These are phyloP conservation scores for Aspergillus nomiae DNA, from an alignment of 2,329 filamentous ascomycete genomes.

Conservation along the genomic window DNA sequence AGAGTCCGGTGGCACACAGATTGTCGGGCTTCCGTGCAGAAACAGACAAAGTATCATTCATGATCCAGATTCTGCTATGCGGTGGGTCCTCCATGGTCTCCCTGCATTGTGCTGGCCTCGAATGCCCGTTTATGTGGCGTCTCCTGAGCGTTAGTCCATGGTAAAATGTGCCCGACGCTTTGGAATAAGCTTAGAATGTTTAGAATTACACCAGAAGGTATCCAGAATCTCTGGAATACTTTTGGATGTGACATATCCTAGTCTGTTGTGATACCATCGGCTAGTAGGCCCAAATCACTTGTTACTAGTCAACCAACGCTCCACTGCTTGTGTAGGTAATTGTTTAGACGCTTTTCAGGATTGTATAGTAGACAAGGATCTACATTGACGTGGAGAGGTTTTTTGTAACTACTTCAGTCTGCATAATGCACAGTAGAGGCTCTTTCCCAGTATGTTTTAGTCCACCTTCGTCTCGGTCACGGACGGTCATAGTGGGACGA, in stretches of 20 bases:
- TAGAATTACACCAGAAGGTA: not conserved
- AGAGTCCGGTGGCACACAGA: not conserved
- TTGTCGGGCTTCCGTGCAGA: not conserved
- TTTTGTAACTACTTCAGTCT: too few species aligned
- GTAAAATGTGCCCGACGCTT: not conserved
- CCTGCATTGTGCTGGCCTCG: too few species aligned
- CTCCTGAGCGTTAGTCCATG: not conserved
- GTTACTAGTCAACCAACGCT: too few species aligned
- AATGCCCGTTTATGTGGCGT: not conserved
- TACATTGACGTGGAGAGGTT: too few species aligned
- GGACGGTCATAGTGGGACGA: not conserved
- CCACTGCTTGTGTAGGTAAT: not conserved
- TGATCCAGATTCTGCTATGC: not conserved
- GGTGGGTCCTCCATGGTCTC: not conserved
- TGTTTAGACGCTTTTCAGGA: not conserved
- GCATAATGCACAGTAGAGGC: too few species aligned
- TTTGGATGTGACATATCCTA: not conserved
- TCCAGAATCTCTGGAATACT: not conserved
- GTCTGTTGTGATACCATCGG: not conserved
- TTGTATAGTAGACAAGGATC: too few species aligned
- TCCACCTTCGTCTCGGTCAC: not conserved
- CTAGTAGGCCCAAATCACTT: not conserved
- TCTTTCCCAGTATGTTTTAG: not conserved
- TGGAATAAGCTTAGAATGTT: not conserved
- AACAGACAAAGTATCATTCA: not conserved